Evolutionary conservation across 495 filamentous ascomycete species (phyloP).

Genomic region (Sabuloglossum arenarium): DNA sequence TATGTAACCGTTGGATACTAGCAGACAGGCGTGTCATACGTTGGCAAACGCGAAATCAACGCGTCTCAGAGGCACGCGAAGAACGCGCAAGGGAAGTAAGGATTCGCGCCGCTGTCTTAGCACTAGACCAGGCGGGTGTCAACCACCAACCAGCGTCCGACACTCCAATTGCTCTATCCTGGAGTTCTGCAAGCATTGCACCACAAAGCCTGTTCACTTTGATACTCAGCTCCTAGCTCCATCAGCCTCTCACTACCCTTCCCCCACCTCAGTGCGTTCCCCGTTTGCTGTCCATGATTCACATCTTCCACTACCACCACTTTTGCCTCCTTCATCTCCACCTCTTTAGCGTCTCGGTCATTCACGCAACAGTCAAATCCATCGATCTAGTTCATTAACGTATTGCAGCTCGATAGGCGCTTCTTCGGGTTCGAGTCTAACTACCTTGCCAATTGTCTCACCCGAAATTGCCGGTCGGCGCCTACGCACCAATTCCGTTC

Average conservation of each 20-base stretch:
- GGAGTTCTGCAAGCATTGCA: background rate
- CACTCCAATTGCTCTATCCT: background rate
- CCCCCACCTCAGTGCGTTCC: background rate
- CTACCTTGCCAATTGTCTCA: background rate
- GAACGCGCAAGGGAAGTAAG: background rate
- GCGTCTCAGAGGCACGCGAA: background rate
- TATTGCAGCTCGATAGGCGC: background rate
- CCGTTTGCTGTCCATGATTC: background rate
- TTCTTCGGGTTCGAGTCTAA: background rate
- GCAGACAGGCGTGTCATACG: background rate
- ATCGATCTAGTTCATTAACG: background rate
- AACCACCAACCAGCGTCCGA: background rate
- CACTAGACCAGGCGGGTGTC: background rate
- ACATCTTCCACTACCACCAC: background rate
- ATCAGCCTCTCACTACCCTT: background rate
- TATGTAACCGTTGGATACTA: background rate
- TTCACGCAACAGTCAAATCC: background rate
- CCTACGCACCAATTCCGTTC: background rate
- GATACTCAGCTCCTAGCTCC: background rate
- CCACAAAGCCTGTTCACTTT: background rate
- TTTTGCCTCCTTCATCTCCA: background rate
- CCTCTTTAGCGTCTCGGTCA: background rate
- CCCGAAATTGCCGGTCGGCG: background rate
- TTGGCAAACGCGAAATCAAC: background rate
- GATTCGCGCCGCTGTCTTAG: background rate